Evolutionary conservation across 139 green algal genomes (phyloP), one percentile per base, ranked within the genome.

Genomic region (Coelastrella sp.): DNA sequence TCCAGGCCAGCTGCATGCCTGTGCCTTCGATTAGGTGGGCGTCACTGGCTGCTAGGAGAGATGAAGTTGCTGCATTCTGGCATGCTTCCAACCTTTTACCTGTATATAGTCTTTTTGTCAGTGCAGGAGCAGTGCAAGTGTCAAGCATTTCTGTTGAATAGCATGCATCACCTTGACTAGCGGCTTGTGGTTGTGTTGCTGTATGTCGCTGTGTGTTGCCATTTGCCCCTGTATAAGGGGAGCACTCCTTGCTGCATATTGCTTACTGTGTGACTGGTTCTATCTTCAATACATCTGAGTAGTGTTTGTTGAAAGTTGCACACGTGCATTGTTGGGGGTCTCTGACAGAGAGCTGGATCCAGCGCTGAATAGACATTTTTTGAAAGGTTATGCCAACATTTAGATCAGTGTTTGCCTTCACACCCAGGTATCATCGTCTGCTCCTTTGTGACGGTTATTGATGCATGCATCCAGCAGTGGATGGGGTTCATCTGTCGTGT

Each of bases 161-260:
- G 20, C 49, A 25, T 83, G 78, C 78, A 83, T 83, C 49, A 83
- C 58, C 57, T 35, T 70, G 63, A 70, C 15, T 70, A 70, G 63
- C 15, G 12, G 15, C 15, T 24, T 10, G 15, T 24, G 19, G 35
- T 65, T 56, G 27, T 27, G 57, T 63, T 63, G 78, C 60, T 83
- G 78, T 12, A 25, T 83, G 78, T 83, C 15, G 49, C 60, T 83
- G 35, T 14, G 35, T 83, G 49, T 82, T 57, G 22, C 78, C 61
- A 57, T 7, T 22, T 72, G 79, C 79, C 79, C 79, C 79, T 85
- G 79, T 85, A 24, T 15, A 85, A 85, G 79, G 79, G 79, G 79
- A 85, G 79, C 57, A 83, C 14, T 83, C 25, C 78, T 60, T 56
- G 59, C n/a, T 25, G 14, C 35, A 63, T 57, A 57, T 19, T 22